Evolutionary conservation across 2,329 filamentous ascomycete genomes (phyloP).

Genomic region (Elsinoe necatrix): DNA sequence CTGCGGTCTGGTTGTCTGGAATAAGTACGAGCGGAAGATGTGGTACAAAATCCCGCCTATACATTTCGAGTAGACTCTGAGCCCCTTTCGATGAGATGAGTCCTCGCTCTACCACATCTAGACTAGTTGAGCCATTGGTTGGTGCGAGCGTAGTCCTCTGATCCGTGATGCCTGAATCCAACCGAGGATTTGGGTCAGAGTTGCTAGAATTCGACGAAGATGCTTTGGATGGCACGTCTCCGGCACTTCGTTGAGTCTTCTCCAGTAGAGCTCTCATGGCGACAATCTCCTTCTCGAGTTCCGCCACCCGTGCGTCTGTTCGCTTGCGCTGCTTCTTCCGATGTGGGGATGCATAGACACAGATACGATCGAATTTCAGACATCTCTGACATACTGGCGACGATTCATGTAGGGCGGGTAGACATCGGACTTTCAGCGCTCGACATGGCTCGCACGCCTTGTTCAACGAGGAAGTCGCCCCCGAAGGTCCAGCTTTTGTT

Average conservation of each 20-base stretch:
- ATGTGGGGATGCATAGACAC: slow-evolving; percentile 33
- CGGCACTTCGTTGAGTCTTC: slow-evolving; percentile 19
- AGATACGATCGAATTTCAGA: slow-evolving; percentile 32
- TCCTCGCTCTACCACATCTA: slow-evolving; percentile 48
- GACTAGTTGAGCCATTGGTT: not conserved
- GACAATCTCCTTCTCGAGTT: slow-evolving; percentile 38
- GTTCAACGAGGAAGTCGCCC: not conserved
- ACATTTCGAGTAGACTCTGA: slow-evolving; percentile 48
- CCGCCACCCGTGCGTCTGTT: slow-evolving; percentile 38
- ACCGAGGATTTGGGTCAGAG: not conserved
- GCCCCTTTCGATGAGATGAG: slow-evolving; percentile 50
- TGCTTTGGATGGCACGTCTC: not conserved
- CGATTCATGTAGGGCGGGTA: slow-evolving; percentile 27
- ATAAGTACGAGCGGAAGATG: slow-evolving; percentile 59
- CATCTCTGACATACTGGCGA: slow-evolving; percentile 33
- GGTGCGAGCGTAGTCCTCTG: not conserved
- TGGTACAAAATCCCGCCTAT: slow-evolving; percentile 50
- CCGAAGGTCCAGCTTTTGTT: not conserved
- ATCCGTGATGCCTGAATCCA: not conserved
- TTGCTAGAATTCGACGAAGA: not conserved
- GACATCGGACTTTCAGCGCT: slow-evolving; percentile 37
- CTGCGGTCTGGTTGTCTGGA: slow-evolving; percentile 44
- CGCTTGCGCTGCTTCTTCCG: slow-evolving; percentile 39
- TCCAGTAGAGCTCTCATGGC: slow-evolving; percentile 33
- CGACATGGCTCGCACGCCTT: slow-evolving; percentile 37